phyloP scores from a whole-genome alignment of 768 basidiomycete species.

The Multifurca ochricompacta region DNA sequence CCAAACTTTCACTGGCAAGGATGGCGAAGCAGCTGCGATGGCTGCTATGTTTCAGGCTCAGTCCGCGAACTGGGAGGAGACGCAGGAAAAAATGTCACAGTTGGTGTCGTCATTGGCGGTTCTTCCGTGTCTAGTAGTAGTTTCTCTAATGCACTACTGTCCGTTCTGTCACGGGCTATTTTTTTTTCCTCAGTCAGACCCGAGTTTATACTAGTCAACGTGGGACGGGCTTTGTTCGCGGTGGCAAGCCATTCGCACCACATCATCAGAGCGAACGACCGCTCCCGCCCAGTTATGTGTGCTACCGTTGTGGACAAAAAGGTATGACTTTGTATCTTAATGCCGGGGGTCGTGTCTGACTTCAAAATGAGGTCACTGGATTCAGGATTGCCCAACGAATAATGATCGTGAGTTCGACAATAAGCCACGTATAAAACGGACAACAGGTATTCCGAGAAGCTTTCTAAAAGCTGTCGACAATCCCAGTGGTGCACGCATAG shows the following conservation, averaged over 20 bases:
- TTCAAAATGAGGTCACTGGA: conserved; percentile 81
- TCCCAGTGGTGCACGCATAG: conserved; percentile 60
- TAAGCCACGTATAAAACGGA: conserved; percentile 90
- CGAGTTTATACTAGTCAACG: conserved; percentile 60
- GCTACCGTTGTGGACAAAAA: conserved; percentile 97
- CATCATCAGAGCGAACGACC: conserved; percentile 61
- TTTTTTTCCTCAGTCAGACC: conserved; percentile 44
- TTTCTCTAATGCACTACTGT: conserved; percentile 60
- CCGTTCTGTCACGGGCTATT: conserved; percentile 21
- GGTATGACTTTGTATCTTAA: conserved; percentile 38
- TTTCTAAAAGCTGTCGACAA: conserved; percentile 96
- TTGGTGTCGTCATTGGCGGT: conserved; percentile 63
- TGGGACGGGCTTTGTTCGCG: conserved; percentile 54
- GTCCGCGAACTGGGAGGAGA: conserved; percentile 94
- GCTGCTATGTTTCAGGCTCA: conserved; percentile 97
- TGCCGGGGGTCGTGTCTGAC: neutral
- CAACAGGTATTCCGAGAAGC: conserved; percentile 95
- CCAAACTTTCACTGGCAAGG: conserved; percentile 36
- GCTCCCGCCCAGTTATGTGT: conserved; percentile 91
- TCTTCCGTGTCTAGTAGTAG: conserved; percentile 61
- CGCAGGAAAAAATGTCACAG: conserved; percentile 99
- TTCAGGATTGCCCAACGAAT: conserved; percentile 97
- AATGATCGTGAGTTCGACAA: conserved; percentile 94
- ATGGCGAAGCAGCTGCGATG: conserved; percentile 92
- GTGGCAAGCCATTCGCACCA: conserved; percentile 47